Base-by-base conservation (phyloP, 371 early-diverging fungal genomes). In the Lichtheimia ramosa region DNA sequence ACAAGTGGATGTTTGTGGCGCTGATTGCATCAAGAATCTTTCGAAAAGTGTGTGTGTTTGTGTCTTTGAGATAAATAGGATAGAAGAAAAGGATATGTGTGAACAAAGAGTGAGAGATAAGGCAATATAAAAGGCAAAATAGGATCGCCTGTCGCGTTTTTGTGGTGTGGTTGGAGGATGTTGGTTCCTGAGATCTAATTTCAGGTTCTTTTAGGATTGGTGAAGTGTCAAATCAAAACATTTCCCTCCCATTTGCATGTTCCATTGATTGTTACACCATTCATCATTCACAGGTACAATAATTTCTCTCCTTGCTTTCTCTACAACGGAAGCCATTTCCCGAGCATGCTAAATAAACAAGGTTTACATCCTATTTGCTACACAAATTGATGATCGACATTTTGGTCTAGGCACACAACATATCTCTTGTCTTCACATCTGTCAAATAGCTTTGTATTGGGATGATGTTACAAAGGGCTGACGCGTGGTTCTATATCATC, bases 1-100 rank as follows among this genome's bases (percentile, higher is more conserved):
- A 54, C 41, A 54, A 20, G 25, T 39, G n/a, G 55, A 54, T 21
- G 55, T 46, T 21, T 46, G 46, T 18, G 46, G 18, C n/a, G 46
- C 18, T 18, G 46, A 46, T 21, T n/a, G 21, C 18, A 46, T 18
- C 46, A 46, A 46, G 46, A 46, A 46, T 14, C 46, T 18, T n/a
- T 46, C 10, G 1, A 14, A 46, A 21, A 21, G 15, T 46, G 18
- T 21, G 46, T 46, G 46, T 46, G 21, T 46, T n/a, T 46, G 46
- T 21, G 46, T 46, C 10, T 21, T 46, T 8, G 46, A 46, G 46
- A 46, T 18, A 46, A 21, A 18, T 16, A 46, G 34, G 21, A 46
- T 16, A 46, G 46, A 46, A 46, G 46, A 46, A 46, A 46, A 46
- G 46, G 34, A 34, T 34, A 34, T 34, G 46, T 46, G 46, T 21